Conservation (phyloP, 2,329 filamentous ascomycete species). For the Bipolaris sorokiniana region DNA sequence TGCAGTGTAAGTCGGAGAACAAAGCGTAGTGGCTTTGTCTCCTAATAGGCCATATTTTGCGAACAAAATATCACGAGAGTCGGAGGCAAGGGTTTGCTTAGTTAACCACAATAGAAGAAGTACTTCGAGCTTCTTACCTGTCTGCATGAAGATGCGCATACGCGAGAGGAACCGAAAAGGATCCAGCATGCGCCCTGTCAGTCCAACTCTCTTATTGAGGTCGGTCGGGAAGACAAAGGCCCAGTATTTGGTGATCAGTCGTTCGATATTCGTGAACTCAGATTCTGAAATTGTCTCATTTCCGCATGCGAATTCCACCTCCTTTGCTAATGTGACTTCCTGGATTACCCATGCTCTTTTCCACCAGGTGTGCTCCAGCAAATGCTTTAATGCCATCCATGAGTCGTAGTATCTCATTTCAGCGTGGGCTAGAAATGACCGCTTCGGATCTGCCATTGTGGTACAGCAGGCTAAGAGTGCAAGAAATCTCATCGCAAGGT, state of each 20-base stretch:
- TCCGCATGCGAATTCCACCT: not conserved
- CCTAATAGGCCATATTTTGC: not conserved
- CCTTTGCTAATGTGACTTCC: not conserved
- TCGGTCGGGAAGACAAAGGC: not conserved
- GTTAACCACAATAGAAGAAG: not conserved
- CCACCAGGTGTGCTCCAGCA: not conserved
- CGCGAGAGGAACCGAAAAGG: not conserved
- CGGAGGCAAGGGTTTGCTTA: not conserved
- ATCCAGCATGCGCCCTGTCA: not conserved
- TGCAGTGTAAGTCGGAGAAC: not conserved
- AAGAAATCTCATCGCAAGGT: not conserved
- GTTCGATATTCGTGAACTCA: constrained; percentile 1
- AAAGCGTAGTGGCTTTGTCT: not conserved
- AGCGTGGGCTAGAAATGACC: not conserved
- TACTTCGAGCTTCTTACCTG: not conserved
- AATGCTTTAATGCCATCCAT: not conserved
- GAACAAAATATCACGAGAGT: not conserved
- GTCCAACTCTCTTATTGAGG: not conserved
- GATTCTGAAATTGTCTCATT: not conserved
- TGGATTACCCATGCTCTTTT: constrained; percentile 1
- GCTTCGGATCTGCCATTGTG: not conserved
- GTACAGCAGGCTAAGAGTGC: not conserved
- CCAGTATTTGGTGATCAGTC: not conserved
- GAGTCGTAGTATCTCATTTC: not conserved
- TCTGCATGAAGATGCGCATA: not conserved